Conservation (phyloP, 2,329 filamentous ascomycete species). For the Colletotrichum sp. region DNA sequence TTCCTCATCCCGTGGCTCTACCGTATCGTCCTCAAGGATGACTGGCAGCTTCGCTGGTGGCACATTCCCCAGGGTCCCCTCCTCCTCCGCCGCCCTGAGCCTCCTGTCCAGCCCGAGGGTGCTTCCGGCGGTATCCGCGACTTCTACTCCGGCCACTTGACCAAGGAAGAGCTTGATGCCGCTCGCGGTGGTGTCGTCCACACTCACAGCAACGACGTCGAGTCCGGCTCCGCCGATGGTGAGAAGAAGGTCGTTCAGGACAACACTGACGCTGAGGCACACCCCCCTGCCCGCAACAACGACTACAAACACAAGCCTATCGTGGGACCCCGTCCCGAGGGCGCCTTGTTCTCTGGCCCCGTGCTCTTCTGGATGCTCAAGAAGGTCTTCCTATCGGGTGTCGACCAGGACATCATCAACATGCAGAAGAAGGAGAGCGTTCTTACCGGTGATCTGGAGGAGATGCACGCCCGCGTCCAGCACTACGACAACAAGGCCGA, state of each 20-base stretch:
- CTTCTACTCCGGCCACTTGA: constrained; percentile 56
- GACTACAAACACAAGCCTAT: constrained; percentile 24
- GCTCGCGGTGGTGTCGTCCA: constrained; percentile 24
- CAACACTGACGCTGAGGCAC: constrained; percentile 16
- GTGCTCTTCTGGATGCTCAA: constrained; percentile 46
- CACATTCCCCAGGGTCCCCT: constrained; percentile 54
- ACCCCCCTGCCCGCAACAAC: background rate
- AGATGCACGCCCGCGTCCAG: constrained; percentile 59
- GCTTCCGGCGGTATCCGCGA: constrained; percentile 41
- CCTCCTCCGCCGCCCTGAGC: constrained; percentile 43
- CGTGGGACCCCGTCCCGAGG: constrained; percentile 37
- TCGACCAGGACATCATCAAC: constrained; percentile 37
- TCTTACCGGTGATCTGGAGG: constrained; percentile 56
- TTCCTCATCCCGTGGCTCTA: constrained; percentile 62
- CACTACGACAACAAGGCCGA: constrained; percentile 69
- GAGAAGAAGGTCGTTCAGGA: constrained; percentile 34
- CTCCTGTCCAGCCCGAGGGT: constrained; percentile 39
- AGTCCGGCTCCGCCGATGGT: constrained; percentile 26
- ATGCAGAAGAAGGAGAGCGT: constrained; percentile 38
- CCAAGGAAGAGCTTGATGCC: constrained; percentile 48
- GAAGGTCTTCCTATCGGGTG: constrained; percentile 45
- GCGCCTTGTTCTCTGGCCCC: constrained; percentile 39
- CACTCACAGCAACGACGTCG: constrained; percentile 23
- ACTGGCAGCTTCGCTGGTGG: constrained; percentile 60
- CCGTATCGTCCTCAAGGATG: constrained; percentile 56